These are phyloP conservation scores for Lachancea lanzarotensis DNA, from an alignment of 805 yeast genomes.

Conservation along the genomic window DNA sequence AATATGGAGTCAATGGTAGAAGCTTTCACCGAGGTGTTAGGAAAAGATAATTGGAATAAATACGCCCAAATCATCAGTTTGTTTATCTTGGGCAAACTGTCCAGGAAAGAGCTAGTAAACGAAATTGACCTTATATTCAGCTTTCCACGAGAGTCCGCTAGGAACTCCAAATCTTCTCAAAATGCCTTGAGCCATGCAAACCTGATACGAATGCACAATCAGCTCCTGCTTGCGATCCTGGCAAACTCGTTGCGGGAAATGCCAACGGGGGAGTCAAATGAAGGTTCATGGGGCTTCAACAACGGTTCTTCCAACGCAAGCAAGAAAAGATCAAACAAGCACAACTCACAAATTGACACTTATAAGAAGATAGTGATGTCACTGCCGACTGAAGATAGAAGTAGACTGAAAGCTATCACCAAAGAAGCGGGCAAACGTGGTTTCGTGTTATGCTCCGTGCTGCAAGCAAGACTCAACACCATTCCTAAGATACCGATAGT, in stretches of 20 bases:
- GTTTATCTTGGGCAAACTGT: slow-evolving; percentile 72
- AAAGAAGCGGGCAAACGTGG: slow-evolving; percentile 77
- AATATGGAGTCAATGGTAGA: slow-evolving; percentile 63
- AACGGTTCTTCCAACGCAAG: slow-evolving; percentile 43
- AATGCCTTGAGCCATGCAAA: slow-evolving; percentile 7
- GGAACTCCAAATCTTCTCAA: background rate
- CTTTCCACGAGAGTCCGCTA: slow-evolving; percentile 12
- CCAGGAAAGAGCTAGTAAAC: slow-evolving; percentile 64
- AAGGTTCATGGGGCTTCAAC: slow-evolving; percentile 48
- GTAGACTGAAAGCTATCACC: slow-evolving; percentile 75
- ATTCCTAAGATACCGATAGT: slow-evolving; percentile 78
- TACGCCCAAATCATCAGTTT: slow-evolving; percentile 74
- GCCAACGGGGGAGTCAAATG: slow-evolving; percentile 61
- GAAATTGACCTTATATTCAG: slow-evolving; percentile 50
- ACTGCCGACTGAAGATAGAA: slow-evolving; percentile 74
- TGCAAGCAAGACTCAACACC: slow-evolving; percentile 54
- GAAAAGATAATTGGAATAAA: slow-evolving; percentile 69
- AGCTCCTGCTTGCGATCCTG: slow-evolving; percentile 68
- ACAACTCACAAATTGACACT: slow-evolving; percentile 64
- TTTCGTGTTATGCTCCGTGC: slow-evolving; percentile 59
- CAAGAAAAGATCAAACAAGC: slow-evolving; percentile 40
- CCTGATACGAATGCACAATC: slow-evolving; percentile 58
- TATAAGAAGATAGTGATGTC: slow-evolving; percentile 83
- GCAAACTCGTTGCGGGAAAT: slow-evolving; percentile 79
- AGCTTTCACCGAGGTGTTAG: slow-evolving; percentile 67